A percentile compares a stretch with the other conserved stretches of the same genome.
phyloP scores from a whole-genome alignment of 2,329 filamentous ascomycete species.

The Aspergillus nomiae region DNA sequence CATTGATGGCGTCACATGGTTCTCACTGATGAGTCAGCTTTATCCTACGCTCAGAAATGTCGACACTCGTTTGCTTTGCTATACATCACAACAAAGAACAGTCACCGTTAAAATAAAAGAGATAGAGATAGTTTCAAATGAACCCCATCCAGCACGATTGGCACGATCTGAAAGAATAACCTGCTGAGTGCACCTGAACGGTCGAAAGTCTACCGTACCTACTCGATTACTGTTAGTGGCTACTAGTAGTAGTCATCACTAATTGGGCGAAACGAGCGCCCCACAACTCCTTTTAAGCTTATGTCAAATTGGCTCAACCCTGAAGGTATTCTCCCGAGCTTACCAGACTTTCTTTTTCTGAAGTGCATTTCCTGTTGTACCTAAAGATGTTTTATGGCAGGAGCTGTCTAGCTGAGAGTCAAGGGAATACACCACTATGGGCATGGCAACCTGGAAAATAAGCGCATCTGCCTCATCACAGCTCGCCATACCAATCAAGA shows the following conservation, averaged over 20 bases:
- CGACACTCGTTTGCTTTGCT: background rate
- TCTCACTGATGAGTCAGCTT: background rate
- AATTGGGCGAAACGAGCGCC: background rate
- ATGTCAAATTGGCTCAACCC: slow-evolving; percentile 11
- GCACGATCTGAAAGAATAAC: background rate
- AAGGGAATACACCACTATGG: background rate
- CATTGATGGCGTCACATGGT: background rate
- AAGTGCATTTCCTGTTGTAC: background rate
- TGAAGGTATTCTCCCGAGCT: background rate
- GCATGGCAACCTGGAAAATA: background rate
- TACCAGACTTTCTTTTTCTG: background rate
- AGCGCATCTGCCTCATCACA: background rate
- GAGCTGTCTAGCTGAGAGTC: background rate
- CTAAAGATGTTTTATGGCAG: background rate
- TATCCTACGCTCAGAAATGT: background rate
- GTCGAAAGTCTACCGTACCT: background rate
- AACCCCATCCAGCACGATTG: background rate
- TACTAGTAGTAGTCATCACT: background rate
- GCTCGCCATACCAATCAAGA: background rate
- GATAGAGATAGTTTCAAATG: too few species aligned
- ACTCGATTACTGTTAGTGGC: background rate
- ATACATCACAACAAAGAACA: background rate
- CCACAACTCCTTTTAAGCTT: slow-evolving; percentile 9
- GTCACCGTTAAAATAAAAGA: background rate
- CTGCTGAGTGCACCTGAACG: background rate